phyloP scores from a whole-genome alignment of 257 asterid species.

The Gentiana macrophylla region DNA sequence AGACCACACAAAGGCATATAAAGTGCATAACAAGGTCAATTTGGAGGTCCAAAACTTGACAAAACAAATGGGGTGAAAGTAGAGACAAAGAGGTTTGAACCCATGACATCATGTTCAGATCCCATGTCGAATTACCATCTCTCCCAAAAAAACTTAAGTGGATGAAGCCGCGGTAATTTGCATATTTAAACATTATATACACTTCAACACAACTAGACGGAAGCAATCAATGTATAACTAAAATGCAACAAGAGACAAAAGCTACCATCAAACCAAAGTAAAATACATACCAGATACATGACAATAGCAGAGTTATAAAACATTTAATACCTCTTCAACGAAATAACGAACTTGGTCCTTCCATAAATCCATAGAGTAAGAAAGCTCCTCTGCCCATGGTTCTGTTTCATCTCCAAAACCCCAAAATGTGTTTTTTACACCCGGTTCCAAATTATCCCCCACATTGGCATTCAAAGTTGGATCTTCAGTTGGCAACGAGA shows the following conservation, averaged over 20 bases:
- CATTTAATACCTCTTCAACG: constrained; percentile 57
- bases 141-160: too few relatives aligned
- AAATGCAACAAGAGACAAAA: not conserved
- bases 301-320: not conserved
- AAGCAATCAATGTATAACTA: not conserved
- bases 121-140: too few relatives aligned
- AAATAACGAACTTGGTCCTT: constrained; percentile 73
- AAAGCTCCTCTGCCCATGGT: constrained; percentile 80
- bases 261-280: not conserved
- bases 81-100: too few relatives aligned
- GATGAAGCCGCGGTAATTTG: too few relatives aligned
- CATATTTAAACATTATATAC: too few relatives aligned
- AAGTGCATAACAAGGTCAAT: too few relatives aligned
- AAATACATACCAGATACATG: not conserved
- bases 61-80: too few relatives aligned
- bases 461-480: constrained; percentile 41
- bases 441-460: constrained; percentile 20
- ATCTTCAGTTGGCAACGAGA: constrained; percentile 73
- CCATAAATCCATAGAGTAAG: constrained; percentile 84
- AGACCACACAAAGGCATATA: too few relatives aligned
- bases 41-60: too few relatives aligned
- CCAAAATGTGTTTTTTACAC: constrained; percentile 41
- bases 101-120: too few relatives aligned
- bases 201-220: too few relatives aligned
- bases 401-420: constrained; percentile 88